phyloP scores from a whole-genome alignment of 2,329 filamentous ascomycete species.

The Neoarthrinium moseri region DNA sequence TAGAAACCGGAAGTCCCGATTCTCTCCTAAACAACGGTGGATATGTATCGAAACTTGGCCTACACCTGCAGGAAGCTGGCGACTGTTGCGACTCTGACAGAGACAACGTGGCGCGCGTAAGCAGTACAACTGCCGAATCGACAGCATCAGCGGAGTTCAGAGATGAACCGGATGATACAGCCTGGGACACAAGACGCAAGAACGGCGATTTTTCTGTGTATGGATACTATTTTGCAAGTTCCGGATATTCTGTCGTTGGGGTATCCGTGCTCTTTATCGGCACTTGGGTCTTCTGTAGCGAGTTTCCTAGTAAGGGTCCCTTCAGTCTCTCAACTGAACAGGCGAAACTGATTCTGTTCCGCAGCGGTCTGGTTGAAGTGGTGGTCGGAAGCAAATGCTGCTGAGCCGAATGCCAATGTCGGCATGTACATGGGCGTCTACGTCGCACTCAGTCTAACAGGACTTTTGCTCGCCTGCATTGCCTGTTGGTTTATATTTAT shows the following conservation, averaged over 20 bases:
- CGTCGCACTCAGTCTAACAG: background rate
- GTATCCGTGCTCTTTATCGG: background rate
- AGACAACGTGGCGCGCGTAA: background rate
- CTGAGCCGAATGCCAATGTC: slow-evolving; percentile 8
- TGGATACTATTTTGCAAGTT: slow-evolving; percentile 5
- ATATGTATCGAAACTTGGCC: slow-evolving; percentile 6
- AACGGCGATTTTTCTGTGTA: slow-evolving; percentile 8
- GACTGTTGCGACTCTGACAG: background rate
- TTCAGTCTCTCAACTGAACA: background rate
- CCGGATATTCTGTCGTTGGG: background rate
- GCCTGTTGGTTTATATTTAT: slow-evolving; percentile 4
- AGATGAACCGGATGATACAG: background rate
- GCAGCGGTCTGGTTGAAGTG: slow-evolving; percentile 9
- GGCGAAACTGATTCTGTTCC: background rate
- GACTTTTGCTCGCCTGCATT: background rate
- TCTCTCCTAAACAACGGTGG: background rate
- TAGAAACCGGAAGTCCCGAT: background rate
- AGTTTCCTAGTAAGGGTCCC: slow-evolving; percentile 4
- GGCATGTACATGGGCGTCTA: slow-evolving; percentile 6
- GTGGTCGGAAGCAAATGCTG: slow-evolving; percentile 9
- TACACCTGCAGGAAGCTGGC: background rate
- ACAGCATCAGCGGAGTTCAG: background rate
- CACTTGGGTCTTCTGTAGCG: slow-evolving; percentile 3
- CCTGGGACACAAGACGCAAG: background rate
- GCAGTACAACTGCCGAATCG: background rate